A percentile compares a stretch with the other conserved stretches of the same genome.
Conservation (phyloP, 306 rosid species). For the Quillaja saponaria region DNA sequence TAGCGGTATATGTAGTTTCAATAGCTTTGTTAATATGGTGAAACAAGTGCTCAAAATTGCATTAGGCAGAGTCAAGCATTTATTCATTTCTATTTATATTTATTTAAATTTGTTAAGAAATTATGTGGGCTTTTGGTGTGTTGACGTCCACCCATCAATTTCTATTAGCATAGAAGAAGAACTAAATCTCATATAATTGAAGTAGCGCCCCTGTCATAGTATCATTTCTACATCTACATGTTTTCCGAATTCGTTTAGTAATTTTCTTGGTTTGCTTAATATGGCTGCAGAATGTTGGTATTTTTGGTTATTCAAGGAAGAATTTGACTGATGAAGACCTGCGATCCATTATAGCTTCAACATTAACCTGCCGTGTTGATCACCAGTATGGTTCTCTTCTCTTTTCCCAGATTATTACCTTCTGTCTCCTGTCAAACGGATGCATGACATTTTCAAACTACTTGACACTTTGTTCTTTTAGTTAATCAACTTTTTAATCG, state of each 20-base stretch:
- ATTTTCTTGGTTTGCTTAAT: conserved; percentile 21
- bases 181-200: too few species aligned
- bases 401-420: conserved; percentile 20
- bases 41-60: neutral
- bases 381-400: conserved; percentile 71
- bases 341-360: conserved; percentile 77
- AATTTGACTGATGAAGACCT: conserved; percentile 73
- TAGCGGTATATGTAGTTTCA: conserved; percentile 1
- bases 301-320: conserved; percentile 93
- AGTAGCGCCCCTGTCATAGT: too few species aligned
- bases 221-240: conserved; percentile 14
- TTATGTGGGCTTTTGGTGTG: conserved; percentile 19
- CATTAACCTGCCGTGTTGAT: conserved; percentile 86
- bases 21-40: conserved; percentile 12
- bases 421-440: conserved; percentile 1
- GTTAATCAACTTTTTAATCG: conserved; percentile 21
- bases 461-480: conserved; percentile 20
- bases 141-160: neutral
- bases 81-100: neutral
- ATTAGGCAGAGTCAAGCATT: conserved; percentile 12
- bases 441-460: too few species aligned
- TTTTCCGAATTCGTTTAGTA: conserved; percentile 13
- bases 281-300: conserved; percentile 73
- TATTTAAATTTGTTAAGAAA: neutral
- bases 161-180: too few species aligned